phyloP scores from a whole-genome alignment of 1,284 basidiomycete species.

The Marasmius sp. region DNA sequence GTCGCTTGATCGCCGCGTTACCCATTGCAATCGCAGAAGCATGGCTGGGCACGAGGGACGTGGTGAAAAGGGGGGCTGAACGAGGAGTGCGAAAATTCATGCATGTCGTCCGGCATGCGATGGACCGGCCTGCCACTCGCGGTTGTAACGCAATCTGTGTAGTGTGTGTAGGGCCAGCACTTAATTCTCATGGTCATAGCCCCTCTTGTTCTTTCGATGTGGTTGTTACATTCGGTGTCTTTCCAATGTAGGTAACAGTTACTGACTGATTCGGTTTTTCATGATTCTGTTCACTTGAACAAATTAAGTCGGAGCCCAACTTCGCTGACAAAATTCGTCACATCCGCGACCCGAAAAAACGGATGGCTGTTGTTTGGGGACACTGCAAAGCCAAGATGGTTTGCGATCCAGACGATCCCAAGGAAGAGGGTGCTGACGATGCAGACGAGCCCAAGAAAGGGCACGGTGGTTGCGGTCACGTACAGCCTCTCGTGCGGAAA shows the following conservation, averaged over 20 bases:
- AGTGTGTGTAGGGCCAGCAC: constrained; percentile 55
- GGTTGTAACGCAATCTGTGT: constrained; percentile 65
- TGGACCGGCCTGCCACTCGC: constrained; percentile 41
- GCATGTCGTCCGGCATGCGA: constrained; percentile 35
- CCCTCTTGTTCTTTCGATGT: constrained; percentile 42
- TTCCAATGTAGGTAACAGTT: constrained; percentile 42
- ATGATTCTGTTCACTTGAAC: constrained; percentile 22
- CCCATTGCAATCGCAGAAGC: constrained; percentile 62
- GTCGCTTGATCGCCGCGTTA: constrained; percentile 86
- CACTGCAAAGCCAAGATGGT: constrained; percentile 84
- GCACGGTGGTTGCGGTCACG: constrained; percentile 94
- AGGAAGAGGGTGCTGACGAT: constrained; percentile 84
- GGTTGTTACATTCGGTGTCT: constrained; percentile 24
- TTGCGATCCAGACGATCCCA: constrained; percentile 86
- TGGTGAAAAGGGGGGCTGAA: constrained; percentile 94
- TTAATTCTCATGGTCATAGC: constrained; percentile 56
- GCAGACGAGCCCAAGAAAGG: constrained; percentile 77
- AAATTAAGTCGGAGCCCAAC: constrained; percentile 73
- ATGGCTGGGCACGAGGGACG: constrained; percentile 80
- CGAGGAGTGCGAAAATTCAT: constrained; percentile 79
- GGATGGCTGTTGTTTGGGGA: constrained; percentile 85
- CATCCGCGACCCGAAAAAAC: constrained; percentile 84
- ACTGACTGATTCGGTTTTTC: constrained; percentile 60
- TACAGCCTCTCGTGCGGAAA: constrained; percentile 90
- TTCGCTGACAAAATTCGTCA: constrained; percentile 85